Evolutionary conservation across 176 grass and related monocot genomes (phyloP).

Genomic region (Sorghum bicolor): Sorghum_bicolor_NCBIv3 NC_012871.2:6696501-6697000

Average conservation of each 20-base stretch:
- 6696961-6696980: constrained; percentile 5
- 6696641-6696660: neutral
- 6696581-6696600: neutral
- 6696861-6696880: neutral
- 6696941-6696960: neutral
- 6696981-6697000: neutral
- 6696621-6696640: neutral
- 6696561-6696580: neutral
- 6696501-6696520: too few species aligned
- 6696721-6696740: neutral
- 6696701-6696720: neutral
- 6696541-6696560: neutral
- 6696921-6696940: neutral
- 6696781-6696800: neutral
- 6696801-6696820: neutral
- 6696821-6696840: neutral
- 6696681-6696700: neutral
- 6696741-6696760: neutral
- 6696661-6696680: neutral
- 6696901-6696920: constrained; percentile 2
- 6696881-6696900: neutral
- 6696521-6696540: neutral
- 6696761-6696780: neutral
- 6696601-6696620: neutral
- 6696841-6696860: neutral